Base-by-base conservation (phyloP, 257 asterid genomes). In the Lantana camara region DNA sequence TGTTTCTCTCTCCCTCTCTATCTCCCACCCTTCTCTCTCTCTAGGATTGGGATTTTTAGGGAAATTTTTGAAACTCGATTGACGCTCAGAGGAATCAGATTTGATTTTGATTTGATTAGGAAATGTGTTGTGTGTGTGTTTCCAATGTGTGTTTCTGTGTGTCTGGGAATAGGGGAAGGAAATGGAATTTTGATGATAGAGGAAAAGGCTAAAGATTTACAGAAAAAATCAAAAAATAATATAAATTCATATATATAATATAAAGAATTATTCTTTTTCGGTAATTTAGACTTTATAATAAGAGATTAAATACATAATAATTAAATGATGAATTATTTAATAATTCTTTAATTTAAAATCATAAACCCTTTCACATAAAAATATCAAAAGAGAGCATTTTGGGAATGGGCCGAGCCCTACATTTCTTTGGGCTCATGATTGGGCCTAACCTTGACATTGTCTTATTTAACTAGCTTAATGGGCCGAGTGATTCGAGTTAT, bases 21-120 rank as follows among this genome's bases (percentile, higher is more conserved):
- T 27, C 32, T 27, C 32, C 5, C 56, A n/a, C n/a, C n/a, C n/a
- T n/a, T n/a, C 32, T 27, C 32, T 27, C 32, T 27, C 32, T 27
- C 56, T 64, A 57, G 68, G 58, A n/a, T 67, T 53, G 78, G 68
- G 64, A 64, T 60, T 69, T 73, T 42, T 29, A 54, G 63, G 66
- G 54, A 21, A 54, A 73, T 51, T 51, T 51, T 70, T 73, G 78
- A 76, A 75, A 66, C 42, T 50, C 34, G 82, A 75, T 76, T 76
- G 85, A 80, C 82, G 69, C 44, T 57, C 22, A 1, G 70, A 66
- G 72, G 82, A 80, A 73, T 59, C 72, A 62, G 76, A 64, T 73
- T 76, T 73, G 85, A 80, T 79, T 71, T 76, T 76, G 74, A 56
- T 71, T 73, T 71, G 65, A 71, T 67, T 63, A 49, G 60, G 81